A percentile compares a stretch with the other conserved stretches of the same genome.
Conservation (phyloP, 495 filamentous ascomycete species). For the Daldinia grandis region DNA sequence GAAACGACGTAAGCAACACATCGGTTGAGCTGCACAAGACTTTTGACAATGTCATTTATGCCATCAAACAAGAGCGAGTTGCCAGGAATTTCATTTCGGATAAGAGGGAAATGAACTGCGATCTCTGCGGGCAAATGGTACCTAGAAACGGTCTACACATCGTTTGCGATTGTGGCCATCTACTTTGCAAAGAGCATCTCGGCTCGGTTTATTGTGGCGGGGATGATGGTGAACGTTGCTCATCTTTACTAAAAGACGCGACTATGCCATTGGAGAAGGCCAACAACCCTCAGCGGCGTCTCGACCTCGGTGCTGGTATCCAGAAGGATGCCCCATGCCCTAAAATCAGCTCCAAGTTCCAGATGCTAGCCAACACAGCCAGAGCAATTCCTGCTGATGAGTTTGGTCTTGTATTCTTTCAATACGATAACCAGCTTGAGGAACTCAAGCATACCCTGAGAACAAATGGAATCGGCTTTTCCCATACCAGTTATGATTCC, state of each 20-base stretch:
- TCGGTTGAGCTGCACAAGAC: slow-evolving; percentile 13
- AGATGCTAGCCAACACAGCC: slow-evolving; percentile 38
- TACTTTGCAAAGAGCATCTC: slow-evolving; percentile 55
- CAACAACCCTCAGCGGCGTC: slow-evolving; percentile 7
- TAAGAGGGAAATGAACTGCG: slow-evolving; percentile 30
- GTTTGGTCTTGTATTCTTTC: slow-evolving; percentile 48
- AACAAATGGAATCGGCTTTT: slow-evolving; percentile 12
- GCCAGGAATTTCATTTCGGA: neutral
- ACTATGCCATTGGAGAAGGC: slow-evolving; percentile 22
- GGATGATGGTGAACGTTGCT: slow-evolving; percentile 11
- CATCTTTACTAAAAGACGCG: slow-evolving; percentile 16
- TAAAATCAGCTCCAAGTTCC: slow-evolving; percentile 33
- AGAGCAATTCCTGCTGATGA: slow-evolving; percentile 35
- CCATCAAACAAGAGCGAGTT: slow-evolving; percentile 19
- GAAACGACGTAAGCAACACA: slow-evolving; percentile 20
- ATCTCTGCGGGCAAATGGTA: slow-evolving; percentile 39
- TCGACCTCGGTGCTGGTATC: slow-evolving; percentile 1
- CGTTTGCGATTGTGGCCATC: slow-evolving; percentile 60
- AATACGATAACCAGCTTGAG: slow-evolving; percentile 36
- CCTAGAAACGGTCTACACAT: slow-evolving; percentile 42
- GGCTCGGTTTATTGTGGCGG: slow-evolving; percentile 17
- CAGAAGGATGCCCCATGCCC: neutral
- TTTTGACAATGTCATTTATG: slow-evolving; percentile 1
- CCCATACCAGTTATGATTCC: slow-evolving; percentile 21
- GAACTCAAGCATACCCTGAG: slow-evolving; percentile 40